Base-by-base conservation (phyloP, 2,329 filamentous ascomycete species). In the Ascochyta viciae-villosae region DNA sequence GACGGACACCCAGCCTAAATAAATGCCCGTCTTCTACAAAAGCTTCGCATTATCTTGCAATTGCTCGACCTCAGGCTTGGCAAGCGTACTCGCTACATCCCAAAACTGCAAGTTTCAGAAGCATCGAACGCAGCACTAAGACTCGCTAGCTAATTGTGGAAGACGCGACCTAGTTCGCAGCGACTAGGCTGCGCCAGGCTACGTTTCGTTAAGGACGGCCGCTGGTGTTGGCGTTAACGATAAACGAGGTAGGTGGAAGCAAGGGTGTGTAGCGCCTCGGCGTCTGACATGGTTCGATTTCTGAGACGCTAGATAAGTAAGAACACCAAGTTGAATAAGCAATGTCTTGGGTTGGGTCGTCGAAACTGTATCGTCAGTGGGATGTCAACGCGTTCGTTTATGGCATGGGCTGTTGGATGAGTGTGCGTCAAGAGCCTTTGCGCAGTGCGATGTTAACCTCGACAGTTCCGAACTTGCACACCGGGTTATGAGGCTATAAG, bases 81-180 rank as follows among this genome's bases (percentile, higher is more conserved):
- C n/a, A n/a, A n/a, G 33, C 33, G 8, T 35, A 8, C 15, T 16
- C n/a, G 19, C 29, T n/a, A n/a, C 31, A 35, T 23, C 31, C 42
- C 43, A 38, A 31, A 31, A 53, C 22, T 22, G 39, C 41, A n/a
- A 34, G 34, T 51, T 51, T 7, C 19, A 23, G 33, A 34, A 44
- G 54, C 40, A 40, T 60, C 19, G 57, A 60, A 54, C 31, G 45
- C 57, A 41, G 57, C 57, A 54, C 57, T 60, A 60, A 37, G 22
- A 22, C 23, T 41, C 43, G 46, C 57, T 60, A 60, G 51, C 54
- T 55, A 34, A 34, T 31, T 27, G 26, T 42, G 48, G 53, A 50
- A 57, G 43, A 15, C 13, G 24, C 33, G 54, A 57, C 23, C 13
- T 51, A 56, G 43, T 38, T 22, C 35, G 52, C 46, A 50, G 51